phyloP scores from a whole-genome alignment of 306 rosid genomes.

The Gleditsia sinensis region DNA sequence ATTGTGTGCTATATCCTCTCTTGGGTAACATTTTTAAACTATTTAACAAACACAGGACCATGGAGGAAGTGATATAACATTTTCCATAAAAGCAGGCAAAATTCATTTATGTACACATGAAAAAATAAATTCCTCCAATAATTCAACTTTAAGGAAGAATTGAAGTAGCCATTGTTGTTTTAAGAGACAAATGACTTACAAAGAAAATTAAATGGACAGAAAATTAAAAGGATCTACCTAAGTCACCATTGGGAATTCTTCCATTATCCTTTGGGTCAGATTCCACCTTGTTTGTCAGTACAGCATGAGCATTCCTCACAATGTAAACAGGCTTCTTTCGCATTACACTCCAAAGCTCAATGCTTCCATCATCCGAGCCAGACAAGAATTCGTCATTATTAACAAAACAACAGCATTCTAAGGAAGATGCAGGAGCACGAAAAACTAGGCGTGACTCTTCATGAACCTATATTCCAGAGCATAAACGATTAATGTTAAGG shows the following conservation, averaged over 20 bases:
- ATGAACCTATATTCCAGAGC: conserved; percentile 69
- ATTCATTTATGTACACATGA: background rate
- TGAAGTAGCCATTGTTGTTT: conserved; percentile 4
- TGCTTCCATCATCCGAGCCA: conserved; percentile 91
- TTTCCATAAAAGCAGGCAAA: background rate
- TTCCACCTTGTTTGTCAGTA: conserved; percentile 41
- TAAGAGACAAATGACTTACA: background rate
- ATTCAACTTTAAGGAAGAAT: conserved; percentile 12
- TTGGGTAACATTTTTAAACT: background rate
- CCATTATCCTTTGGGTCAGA: conserved; percentile 48
- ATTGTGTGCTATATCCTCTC: background rate
- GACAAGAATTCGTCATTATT: conserved; percentile 83
- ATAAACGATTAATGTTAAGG: conserved; percentile 22
- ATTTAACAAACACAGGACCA: conserved; percentile 2
- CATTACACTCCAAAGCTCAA: conserved; percentile 72
- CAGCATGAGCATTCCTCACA: conserved; percentile 76
- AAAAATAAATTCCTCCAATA: background rate
- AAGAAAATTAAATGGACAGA: background rate
- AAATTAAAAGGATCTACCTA: conserved; percentile 49
- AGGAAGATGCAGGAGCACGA: conserved; percentile 84
- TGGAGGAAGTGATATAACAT: background rate
- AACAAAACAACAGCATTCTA: conserved; percentile 87
- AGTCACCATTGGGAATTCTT: conserved; percentile 62
- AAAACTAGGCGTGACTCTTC: conserved; percentile 91
- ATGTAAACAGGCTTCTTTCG: conserved; percentile 86